These are phyloP conservation scores for Sesbania bispinosa DNA, from an alignment of 306 rosid species.

Conservation along the genomic window DNA sequence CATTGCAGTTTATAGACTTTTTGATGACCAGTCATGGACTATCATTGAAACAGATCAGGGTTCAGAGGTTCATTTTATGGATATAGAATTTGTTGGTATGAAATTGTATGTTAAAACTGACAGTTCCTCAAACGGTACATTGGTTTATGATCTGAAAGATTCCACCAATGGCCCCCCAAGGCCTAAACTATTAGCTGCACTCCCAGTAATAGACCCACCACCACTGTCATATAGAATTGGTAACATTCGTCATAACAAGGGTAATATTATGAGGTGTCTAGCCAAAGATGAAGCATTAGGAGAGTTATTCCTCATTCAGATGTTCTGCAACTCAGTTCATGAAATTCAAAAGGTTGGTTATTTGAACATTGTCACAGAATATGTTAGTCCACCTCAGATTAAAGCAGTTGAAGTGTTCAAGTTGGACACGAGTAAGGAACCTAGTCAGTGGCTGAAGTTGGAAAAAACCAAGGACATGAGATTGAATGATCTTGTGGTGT, in stretches of 20 bases:
- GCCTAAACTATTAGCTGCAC: too few relatives aligned
- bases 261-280: too few relatives aligned
- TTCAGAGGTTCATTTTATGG: neutral
- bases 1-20: neutral
- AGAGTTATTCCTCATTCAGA: neutral
- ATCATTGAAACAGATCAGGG: neutral
- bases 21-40: neutral
- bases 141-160: too few relatives aligned
- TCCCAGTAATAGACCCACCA: too few relatives aligned
- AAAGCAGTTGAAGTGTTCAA: neutral
- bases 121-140: too few relatives aligned
- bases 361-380: neutral
- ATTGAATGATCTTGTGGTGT: neutral
- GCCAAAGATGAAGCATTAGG: neutral
- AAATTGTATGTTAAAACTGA: too few relatives aligned
- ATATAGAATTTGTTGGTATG: too few relatives aligned
- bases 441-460: neutral
- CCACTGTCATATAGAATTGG: too few relatives aligned
- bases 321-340: neutral
- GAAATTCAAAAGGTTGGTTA: too few relatives aligned
- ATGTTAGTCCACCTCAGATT: neutral
- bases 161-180: too few relatives aligned
- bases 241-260: neutral
- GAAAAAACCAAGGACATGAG: too few relatives aligned
- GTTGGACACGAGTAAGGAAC: neutral